Evolutionary conservation across 345 rosid genomes (phyloP).

Genomic region (Moricandia arvensis): DNA sequence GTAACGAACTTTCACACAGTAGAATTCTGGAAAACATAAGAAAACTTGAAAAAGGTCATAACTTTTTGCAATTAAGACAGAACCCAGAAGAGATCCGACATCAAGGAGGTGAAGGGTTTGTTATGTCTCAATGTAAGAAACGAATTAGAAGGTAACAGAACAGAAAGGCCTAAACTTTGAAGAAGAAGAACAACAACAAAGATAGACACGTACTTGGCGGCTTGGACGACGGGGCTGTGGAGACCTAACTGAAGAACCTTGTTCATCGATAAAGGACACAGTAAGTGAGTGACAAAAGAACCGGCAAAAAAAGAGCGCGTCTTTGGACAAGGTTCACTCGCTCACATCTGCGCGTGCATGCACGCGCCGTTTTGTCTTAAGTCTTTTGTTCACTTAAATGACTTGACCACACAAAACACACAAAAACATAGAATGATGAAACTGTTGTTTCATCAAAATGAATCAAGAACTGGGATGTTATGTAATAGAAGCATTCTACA

Average conservation of each 20-base stretch:
- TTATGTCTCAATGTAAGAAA: background rate
- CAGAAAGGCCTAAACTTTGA: slow-evolving; percentile 3
- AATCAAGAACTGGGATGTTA: background rate
- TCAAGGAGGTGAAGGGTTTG: background rate
- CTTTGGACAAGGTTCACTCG: slow-evolving; percentile 8
- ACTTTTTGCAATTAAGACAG: slow-evolving; percentile 18
- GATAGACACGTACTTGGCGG: slow-evolving; percentile 30
- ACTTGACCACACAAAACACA: too few relatives aligned
- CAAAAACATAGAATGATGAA: background rate
- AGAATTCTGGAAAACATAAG: background rate
- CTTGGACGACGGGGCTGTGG: slow-evolving; percentile 28
- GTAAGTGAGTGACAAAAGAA: background rate
- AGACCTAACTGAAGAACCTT: slow-evolving; percentile 47
- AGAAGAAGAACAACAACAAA: background rate
- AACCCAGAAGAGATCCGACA: slow-evolving; percentile 8
- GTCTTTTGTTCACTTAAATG: background rate
- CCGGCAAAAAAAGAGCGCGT: slow-evolving; percentile 23
- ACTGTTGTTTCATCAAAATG: background rate
- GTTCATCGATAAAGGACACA: slow-evolving; percentile 32
- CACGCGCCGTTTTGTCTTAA: slow-evolving; percentile 15
- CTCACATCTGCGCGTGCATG: background rate
- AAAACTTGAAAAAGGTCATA: background rate
- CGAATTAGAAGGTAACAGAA: background rate
- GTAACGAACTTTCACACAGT: background rate
- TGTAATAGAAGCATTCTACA: background rate